These are phyloP conservation scores for Syzygium syzygioides DNA, from an alignment of 441 rosid genomes.

Conservation along the genomic window DNA sequence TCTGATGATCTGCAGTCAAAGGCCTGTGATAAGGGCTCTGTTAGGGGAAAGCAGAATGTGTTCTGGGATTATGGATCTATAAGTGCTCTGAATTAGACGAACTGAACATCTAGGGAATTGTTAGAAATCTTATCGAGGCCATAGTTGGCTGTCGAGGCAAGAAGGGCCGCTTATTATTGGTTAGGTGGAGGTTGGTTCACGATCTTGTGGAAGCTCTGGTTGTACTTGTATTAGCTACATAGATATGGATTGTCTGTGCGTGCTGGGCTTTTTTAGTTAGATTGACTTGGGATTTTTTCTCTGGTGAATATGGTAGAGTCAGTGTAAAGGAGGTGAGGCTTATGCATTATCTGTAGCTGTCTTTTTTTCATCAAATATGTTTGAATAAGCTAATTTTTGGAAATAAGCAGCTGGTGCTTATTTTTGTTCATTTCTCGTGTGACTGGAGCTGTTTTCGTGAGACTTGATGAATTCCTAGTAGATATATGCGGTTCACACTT, in stretches of 20 bases:
- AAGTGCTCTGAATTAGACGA: background rate
- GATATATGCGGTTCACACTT: background rate
- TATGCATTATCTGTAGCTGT: background rate
- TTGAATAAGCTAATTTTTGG: background rate
- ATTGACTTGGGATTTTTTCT: background rate
- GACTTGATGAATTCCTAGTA: background rate
- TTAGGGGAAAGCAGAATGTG: background rate
- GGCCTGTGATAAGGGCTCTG: background rate
- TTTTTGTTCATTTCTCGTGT: background rate
- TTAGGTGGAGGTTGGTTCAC: background rate
- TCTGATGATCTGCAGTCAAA: background rate
- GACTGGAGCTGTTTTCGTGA: background rate
- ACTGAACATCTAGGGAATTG: background rate
- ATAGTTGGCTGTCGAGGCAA: background rate
- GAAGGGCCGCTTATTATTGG: background rate
- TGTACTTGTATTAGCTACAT: background rate
- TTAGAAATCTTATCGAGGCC: background rate
- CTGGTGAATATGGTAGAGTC: background rate
- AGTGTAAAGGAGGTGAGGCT: background rate
- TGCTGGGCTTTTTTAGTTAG: background rate
- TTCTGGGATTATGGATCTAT: background rate
- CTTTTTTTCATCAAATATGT: background rate
- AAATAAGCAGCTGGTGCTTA: background rate
- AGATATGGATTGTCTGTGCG: background rate
- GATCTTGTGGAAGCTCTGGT: background rate